Evolutionary conservation across 345 rosid species (phyloP).

Genomic region (Geranium rotundifolium): DNA sequence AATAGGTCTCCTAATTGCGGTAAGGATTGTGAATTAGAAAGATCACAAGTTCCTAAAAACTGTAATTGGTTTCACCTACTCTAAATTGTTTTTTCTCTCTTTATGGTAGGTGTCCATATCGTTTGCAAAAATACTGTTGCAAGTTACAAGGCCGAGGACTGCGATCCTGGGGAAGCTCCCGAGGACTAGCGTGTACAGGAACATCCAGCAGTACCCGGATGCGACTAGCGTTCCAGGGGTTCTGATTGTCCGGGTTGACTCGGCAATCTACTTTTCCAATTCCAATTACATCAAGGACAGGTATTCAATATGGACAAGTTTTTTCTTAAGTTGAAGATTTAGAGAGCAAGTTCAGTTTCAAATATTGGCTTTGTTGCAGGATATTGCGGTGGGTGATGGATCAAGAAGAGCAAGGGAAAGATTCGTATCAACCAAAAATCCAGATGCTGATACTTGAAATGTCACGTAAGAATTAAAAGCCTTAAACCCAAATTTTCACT

Average conservation of each 20-base stretch:
- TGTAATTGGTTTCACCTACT: neutral
- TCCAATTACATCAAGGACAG: slow-evolving; percentile 87
- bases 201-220: slow-evolving; percentile 80
- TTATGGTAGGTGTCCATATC: slow-evolving; percentile 63
- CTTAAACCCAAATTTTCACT: no score
- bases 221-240: slow-evolving; percentile 72
- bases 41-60: no score
- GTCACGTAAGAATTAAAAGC: slow-evolving; percentile 35
- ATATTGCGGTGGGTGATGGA: slow-evolving; percentile 62
- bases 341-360: no score
- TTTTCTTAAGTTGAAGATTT: no score
- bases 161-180: slow-evolving; percentile 83
- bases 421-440: slow-evolving; percentile 27
- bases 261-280: slow-evolving; percentile 93
- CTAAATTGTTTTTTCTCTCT: neutral
- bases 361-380: slow-evolving; percentile 21
- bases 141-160: slow-evolving; percentile 88
- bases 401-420: slow-evolving; percentile 43
- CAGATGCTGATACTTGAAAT: slow-evolving; percentile 57
- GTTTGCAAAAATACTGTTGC: slow-evolving; percentile 80
- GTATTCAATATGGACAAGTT: slow-evolving; percentile 14
- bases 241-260: slow-evolving; percentile 78
- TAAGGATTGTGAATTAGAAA: slow-evolving; percentile 13
- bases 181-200: slow-evolving; percentile 67
- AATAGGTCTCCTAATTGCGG: slow-evolving; percentile 86